A percentile compares a stretch with the other conserved stretches of the same genome.
Evolutionary conservation across 345 rosid species (phyloP).

Genomic region (Syzygium jambos): DNA sequence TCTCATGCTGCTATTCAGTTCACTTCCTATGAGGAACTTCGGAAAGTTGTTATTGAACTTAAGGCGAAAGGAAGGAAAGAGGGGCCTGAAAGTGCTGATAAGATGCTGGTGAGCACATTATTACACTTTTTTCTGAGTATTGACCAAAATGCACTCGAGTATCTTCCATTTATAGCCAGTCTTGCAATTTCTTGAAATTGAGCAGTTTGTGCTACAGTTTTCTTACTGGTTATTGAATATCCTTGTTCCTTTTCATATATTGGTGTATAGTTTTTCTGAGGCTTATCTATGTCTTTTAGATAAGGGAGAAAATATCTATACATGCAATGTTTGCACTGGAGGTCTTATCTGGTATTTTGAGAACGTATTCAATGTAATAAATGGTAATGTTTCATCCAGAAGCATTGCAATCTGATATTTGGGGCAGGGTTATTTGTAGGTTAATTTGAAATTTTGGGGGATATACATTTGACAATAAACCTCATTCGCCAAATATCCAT

Average conservation of each 20-base stretch:
- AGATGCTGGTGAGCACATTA: conserved; percentile 42
- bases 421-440: neutral
- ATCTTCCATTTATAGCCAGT: neutral
- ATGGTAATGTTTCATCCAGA: neutral
- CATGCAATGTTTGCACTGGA: neutral
- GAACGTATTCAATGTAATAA: neutral
- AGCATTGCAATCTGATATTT: neutral
- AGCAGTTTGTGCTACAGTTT: neutral
- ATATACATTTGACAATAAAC: neutral
- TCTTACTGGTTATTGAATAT: neutral
- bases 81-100: conserved; percentile 18
- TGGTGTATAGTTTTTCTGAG: neutral
- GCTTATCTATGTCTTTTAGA: neutral
- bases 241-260: neutral
- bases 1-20: conserved; percentile 95
- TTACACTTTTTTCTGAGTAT: neutral
- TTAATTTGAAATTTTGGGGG: neutral
- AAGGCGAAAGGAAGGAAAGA: conserved; percentile 30
- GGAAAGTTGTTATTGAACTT: conserved; percentile 43
- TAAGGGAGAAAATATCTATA: neutral
- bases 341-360: neutral
- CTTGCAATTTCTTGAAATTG: neutral
- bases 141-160: neutral
- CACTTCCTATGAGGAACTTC: conserved; percentile 86
- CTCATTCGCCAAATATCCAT: neutral